Evolutionary conservation across 1,284 basidiomycete species (phyloP).

Genomic region (Fomitiporia mediterranea): DNA sequence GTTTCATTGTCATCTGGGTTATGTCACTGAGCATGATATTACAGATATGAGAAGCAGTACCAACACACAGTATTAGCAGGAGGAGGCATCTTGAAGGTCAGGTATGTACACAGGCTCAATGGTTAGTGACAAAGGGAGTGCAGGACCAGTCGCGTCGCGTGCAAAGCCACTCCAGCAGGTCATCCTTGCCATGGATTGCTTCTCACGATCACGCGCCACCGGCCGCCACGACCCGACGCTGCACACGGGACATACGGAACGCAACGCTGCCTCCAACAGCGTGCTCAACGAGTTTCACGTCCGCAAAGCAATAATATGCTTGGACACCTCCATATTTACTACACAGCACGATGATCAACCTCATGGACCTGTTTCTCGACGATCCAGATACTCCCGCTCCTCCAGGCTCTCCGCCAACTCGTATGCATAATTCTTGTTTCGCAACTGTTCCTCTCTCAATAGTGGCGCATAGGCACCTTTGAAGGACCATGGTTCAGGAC

Average conservation of each 20-base stretch:
- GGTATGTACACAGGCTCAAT: not conserved
- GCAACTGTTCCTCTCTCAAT: not conserved
- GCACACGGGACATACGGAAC: too few species aligned
- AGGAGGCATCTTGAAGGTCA: not conserved
- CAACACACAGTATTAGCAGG: not conserved
- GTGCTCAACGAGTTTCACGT: not conserved
- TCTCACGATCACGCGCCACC: not conserved
- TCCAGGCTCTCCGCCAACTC: constrained; percentile 54
- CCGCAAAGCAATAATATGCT: not conserved
- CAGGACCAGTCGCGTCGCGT: not conserved
- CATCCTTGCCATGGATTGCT: too few species aligned
- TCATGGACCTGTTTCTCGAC: not conserved
- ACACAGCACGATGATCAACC: not conserved
- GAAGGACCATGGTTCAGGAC: constrained; percentile 93
- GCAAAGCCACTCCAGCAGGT: too few species aligned
- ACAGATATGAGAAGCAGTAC: not conserved
- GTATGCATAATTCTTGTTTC: constrained; percentile 30
- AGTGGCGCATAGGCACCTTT: constrained; percentile 50
- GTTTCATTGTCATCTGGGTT: constrained; percentile 75
- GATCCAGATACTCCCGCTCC: constrained; percentile 32
- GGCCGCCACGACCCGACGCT: not conserved
- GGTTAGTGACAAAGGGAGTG: not conserved
- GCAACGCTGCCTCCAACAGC: not conserved
- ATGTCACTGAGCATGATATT: too few species aligned
- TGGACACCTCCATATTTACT: not conserved